Evolutionary conservation across 176 grass and related monocot genomes (phyloP).

Genomic region (Zoysia pacifica): DNA sequence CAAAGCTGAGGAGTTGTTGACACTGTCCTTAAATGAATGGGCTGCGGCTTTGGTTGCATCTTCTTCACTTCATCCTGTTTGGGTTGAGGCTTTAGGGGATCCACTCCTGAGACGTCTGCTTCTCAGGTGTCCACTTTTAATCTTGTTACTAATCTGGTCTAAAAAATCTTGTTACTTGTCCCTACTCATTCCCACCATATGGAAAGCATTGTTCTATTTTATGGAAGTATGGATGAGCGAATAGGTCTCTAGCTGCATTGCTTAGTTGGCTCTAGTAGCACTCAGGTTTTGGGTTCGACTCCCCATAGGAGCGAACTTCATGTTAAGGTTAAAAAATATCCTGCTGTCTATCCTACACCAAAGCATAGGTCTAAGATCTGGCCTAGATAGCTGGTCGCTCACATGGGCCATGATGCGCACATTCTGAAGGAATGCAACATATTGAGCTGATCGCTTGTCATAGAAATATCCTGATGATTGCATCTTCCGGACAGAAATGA

Average conservation of each 20-base stretch:
- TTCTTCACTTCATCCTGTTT: constrained; percentile 71
- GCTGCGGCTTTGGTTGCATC: constrained; percentile 58
- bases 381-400: too few relatives aligned
- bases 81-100: constrained; percentile 88
- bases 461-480: neutral
- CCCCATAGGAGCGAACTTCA: too few relatives aligned
- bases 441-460: constrained; percentile 7
- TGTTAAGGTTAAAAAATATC: too few relatives aligned
- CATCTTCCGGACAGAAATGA: neutral
- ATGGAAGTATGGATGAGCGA: neutral
- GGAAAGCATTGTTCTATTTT: neutral
- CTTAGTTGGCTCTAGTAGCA: neutral
- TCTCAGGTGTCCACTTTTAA: constrained; percentile 60
- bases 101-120: constrained; percentile 82
- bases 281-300: too few relatives aligned
- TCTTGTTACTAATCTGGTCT: neutral
- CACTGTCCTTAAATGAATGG: constrained; percentile 72
- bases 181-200: neutral
- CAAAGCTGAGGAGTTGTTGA: constrained; percentile 72
- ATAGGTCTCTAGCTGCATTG: neutral
- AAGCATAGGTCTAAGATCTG: too few relatives aligned
- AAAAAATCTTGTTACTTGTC: neutral
- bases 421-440: neutral
- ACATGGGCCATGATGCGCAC: neutral
- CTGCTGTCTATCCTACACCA: too few relatives aligned